These are phyloP conservation scores for Geotrichum restrictum DNA, from an alignment of 1,139 yeast genomes.

Conservation along the genomic window DNA sequence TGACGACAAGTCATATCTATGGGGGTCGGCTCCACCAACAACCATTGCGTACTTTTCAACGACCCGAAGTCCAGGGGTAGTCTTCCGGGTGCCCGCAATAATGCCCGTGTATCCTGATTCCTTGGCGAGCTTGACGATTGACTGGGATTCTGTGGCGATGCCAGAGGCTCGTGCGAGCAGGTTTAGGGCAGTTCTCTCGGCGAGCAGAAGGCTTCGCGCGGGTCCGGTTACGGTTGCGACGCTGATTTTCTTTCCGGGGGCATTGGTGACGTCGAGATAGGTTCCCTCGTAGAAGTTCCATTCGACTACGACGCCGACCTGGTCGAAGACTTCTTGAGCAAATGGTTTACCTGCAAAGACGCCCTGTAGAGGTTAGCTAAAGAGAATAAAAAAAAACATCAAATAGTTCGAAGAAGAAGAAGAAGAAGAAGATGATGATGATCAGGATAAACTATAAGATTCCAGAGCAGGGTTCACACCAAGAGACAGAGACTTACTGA, in stretches of 20 bases:
- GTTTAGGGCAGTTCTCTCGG: constrained; percentile 85
- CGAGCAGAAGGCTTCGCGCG: constrained; percentile 69
- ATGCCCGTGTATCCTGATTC: constrained; percentile 72
- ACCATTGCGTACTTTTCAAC: constrained; percentile 91
- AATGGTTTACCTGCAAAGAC: constrained; percentile 86
- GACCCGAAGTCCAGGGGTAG: constrained; percentile 90
- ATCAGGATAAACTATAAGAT: background rate
- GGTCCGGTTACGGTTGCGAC: constrained; percentile 80
- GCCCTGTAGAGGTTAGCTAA: constrained; percentile 42
- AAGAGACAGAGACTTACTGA: constrained; percentile 28
- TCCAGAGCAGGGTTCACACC: background rate
- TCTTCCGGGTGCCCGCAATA: constrained; percentile 95
- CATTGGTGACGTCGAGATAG: constrained; percentile 47
- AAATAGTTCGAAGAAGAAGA: background rate
- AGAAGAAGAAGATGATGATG: background rate
- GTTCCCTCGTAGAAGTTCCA: constrained; percentile 76
- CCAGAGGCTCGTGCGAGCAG: constrained; percentile 81
- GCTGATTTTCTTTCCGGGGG: constrained; percentile 52
- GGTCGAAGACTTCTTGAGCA: constrained; percentile 78
- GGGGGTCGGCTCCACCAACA: constrained; percentile 92
- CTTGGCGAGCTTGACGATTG: constrained; percentile 59
- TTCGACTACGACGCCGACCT: constrained; percentile 63
- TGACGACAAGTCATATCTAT: constrained; percentile 82
- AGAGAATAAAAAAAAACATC: background rate
- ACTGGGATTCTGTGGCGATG: constrained; percentile 68